Evolutionary conservation across 2,329 filamentous ascomycete genomes (phyloP), one percentile per base, ranked within the genome.

Genomic region (Aspergillus flavus): DNA sequence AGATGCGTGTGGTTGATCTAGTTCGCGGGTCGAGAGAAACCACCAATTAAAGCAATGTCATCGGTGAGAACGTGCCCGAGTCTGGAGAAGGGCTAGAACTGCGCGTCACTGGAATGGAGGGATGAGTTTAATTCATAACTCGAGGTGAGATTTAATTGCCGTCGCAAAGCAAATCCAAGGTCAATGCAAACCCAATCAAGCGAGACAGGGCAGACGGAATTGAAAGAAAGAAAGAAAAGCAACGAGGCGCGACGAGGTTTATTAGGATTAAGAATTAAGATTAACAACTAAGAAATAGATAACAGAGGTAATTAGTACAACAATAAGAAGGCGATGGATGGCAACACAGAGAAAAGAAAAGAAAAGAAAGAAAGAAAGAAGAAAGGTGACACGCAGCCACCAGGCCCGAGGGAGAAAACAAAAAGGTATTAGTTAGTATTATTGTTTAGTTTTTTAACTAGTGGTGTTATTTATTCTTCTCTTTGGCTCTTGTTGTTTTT

Each of bases 31-130:
- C 30, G 28, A 23, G 26, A 21, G 19, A 52, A 45, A 21, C 39
- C 19, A 43, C 54, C 50, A 57, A 52, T 61, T 57, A 64, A 53
- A 53, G 36, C 52, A 54, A 57, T 46, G 60, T 55, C 64, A 66
- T 66, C 30, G 56, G 59, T 32, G 45, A 52, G 30, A 53, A 6
- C 30, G 55, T 56, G 55, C 36, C 14, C 23, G 52, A 6, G 16
- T 26, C 32, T 28, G 30, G 28, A 34, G 43, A 56, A 34, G 55
- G 58, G 43, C 30, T 48, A 14, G 39, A 46, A 46, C 39, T 59
- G 58, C 54, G 58, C 45, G 45, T 63, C 16, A 23, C 58, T 45
- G 55, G 59, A 64, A 53, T 21, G 41, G 61, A 61, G 59, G 56
- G 58, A 61, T 64, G 26, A 41, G 34, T 46, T 56, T 30, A 50